phyloP scores from a whole-genome alignment of 345 rosid genomes.

The Heritiera littoralis region DNA sequence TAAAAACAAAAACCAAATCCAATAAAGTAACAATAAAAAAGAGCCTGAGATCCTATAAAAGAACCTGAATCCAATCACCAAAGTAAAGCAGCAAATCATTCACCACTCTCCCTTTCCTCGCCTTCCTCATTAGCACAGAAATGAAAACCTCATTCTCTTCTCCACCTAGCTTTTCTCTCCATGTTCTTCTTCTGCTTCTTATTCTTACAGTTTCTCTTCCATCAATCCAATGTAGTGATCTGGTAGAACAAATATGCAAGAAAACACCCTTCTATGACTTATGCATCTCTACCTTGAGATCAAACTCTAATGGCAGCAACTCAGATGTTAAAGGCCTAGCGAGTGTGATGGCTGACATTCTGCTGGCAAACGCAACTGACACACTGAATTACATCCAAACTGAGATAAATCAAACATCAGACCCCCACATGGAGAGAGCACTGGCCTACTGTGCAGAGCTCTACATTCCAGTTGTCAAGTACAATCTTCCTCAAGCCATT shows the following conservation, averaged over 20 bases:
- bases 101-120: background rate
- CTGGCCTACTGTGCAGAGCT: constrained; percentile 79
- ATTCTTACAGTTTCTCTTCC: constrained; percentile 19
- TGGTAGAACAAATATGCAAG: constrained; percentile 61
- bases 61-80: background rate
- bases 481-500: constrained; percentile 83
- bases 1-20: constrained; percentile 2
- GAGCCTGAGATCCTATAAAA: background rate
- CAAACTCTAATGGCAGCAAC: constrained; percentile 33
- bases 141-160: constrained; percentile 3
- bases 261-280: constrained; percentile 75
- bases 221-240: constrained; percentile 25
- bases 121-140: background rate
- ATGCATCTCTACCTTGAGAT: constrained; percentile 50
- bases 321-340: constrained; percentile 52
- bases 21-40: background rate
- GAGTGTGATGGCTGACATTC: constrained; percentile 38
- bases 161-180: background rate
- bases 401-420: constrained; percentile 41
- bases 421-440: constrained; percentile 58
- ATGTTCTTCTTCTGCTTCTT: background rate
- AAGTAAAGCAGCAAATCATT: background rate
- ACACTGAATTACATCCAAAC: constrained; percentile 50
- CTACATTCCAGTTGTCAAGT: constrained; percentile 81
- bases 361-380: constrained; percentile 59